A percentile compares a stretch with the other conserved stretches of the same genome.
Evolutionary conservation across 2,329 filamentous ascomycete genomes (phyloP).

Genomic region (Diplodia sapinea): DNA sequence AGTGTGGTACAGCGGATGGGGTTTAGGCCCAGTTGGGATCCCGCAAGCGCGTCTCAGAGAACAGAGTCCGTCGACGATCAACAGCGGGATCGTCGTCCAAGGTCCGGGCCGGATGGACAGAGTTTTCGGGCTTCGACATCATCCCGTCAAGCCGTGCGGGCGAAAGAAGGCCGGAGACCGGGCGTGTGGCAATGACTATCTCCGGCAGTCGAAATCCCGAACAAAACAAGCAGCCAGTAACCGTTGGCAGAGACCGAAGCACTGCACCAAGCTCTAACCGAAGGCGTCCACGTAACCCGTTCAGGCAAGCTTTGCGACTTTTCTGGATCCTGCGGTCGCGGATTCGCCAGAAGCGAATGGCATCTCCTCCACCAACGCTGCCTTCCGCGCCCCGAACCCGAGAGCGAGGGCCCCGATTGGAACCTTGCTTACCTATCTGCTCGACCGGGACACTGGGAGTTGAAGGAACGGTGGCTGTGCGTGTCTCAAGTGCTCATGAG

Average conservation of each 20-base stretch:
- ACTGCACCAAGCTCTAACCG: constrained; percentile 23
- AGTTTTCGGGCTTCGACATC: constrained; percentile 12
- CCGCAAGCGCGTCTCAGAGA: constrained; percentile 1
- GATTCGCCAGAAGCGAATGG: constrained; percentile 6
- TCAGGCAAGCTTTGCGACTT: constrained; percentile 10
- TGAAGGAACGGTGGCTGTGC: constrained; percentile 12
- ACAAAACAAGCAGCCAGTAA: constrained; percentile 16
- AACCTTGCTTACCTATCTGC: constrained; percentile 17
- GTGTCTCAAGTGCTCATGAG: constrained; percentile 10
- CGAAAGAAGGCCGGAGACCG: constrained; percentile 8
- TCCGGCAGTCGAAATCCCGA: constrained; percentile 18
- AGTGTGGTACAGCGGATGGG: background rate
- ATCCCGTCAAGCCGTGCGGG: background rate
- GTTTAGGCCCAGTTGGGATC: background rate
- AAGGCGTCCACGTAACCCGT: constrained; percentile 9
- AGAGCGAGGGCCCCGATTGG: constrained; percentile 17
- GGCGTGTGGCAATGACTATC: constrained; percentile 20
- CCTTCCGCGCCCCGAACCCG: constrained; percentile 12
- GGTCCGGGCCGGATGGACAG: constrained; percentile 13
- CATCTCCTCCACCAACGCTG: constrained; percentile 11
- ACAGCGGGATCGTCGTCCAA: constrained; percentile 7
- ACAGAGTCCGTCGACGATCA: constrained; percentile 5
- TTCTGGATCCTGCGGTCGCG: constrained; percentile 13
- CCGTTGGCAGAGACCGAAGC: constrained; percentile 18
- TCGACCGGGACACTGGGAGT: background rate